Evolutionary conservation across 192 early-diverging fungal species (phyloP).

Genomic region (Entomortierella parvispora): DNA sequence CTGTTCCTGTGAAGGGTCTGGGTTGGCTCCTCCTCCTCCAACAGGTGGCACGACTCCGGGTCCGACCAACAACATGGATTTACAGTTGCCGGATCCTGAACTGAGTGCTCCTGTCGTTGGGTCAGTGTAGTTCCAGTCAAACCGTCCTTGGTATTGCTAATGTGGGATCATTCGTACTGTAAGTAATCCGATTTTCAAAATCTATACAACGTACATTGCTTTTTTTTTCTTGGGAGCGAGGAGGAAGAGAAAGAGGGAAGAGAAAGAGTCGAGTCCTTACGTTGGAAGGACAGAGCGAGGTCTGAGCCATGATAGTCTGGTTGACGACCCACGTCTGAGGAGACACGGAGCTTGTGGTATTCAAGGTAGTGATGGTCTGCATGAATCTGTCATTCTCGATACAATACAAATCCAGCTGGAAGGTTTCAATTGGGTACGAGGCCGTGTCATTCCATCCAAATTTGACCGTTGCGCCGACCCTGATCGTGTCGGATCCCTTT

Average conservation of each 20-base stretch:
- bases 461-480: slow-evolving; percentile 16
- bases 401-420: slow-evolving; percentile 32
- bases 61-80: slow-evolving; percentile 28
- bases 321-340: slow-evolving; percentile 26
- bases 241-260: slow-evolving; percentile 6
- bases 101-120: not conserved
- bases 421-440: slow-evolving; percentile 10
- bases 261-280: slow-evolving; percentile 9
- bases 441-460: slow-evolving; percentile 29
- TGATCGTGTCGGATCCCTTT: slow-evolving; percentile 22
- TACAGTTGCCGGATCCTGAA: slow-evolving; percentile 11
- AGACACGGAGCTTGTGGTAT: slow-evolving; percentile 5
- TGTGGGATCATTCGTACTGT: not conserved
- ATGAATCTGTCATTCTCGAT: slow-evolving; percentile 13
- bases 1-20: not conserved
- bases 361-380: slow-evolving; percentile 21
- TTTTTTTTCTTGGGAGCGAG: too few relatives aligned
- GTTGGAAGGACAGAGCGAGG: slow-evolving; percentile 10
- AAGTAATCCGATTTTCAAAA: too few relatives aligned
- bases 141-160: slow-evolving; percentile 43
- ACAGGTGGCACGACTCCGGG: not conserved
- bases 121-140: slow-evolving; percentile 26
- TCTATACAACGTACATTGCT: too few relatives aligned
- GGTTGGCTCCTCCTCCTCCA: not conserved
- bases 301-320: slow-evolving; percentile 5